Evolutionary conservation across 73 alveolate genomes (phyloP).

Genomic region (Paramecium sonneborni): DNA sequence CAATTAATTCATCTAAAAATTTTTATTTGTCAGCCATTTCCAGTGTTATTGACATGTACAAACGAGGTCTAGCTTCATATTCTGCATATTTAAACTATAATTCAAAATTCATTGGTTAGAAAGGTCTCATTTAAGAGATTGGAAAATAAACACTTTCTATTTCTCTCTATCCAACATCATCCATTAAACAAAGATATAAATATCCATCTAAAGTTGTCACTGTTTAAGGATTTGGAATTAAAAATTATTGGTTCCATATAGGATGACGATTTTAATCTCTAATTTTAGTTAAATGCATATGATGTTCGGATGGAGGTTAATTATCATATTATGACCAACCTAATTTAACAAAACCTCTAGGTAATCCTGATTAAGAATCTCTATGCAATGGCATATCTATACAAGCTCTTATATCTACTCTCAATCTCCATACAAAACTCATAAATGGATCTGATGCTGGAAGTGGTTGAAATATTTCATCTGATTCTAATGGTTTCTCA

Average conservation of each 20-base stretch:
- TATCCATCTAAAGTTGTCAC: slow-evolving; percentile 91
- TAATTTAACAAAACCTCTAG: slow-evolving; percentile 93
- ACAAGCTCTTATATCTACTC: slow-evolving; percentile 96
- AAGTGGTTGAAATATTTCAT: slow-evolving; percentile 89
- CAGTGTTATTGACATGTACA: slow-evolving; percentile 84
- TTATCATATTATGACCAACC: slow-evolving; percentile 97
- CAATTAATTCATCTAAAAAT: slow-evolving; percentile 88
- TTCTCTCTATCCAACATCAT: slow-evolving; percentile 85
- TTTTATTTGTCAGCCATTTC: slow-evolving; percentile 90
- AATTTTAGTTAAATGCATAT: slow-evolving; percentile 85
- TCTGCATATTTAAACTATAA: slow-evolving; percentile 78
- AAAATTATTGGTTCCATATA: slow-evolving; percentile 95
- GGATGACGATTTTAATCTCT: slow-evolving; percentile 94
- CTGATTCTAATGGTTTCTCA: slow-evolving; percentile 81
- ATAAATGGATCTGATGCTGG: slow-evolving; percentile 96
- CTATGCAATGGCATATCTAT: slow-evolving; percentile 93
- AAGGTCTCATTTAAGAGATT: slow-evolving; percentile 86
- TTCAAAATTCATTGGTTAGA: slow-evolving; percentile 95
- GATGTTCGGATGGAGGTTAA: slow-evolving; percentile 91
- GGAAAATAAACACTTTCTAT: slow-evolving; percentile 93
- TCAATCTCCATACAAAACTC: slow-evolving; percentile 94
- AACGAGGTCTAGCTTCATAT: slow-evolving; percentile 87
- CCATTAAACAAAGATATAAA: slow-evolving; percentile 90
- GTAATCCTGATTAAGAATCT: slow-evolving; percentile 87
- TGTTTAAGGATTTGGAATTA: slow-evolving; percentile 91